Evolutionary conservation across 2,329 filamentous ascomycete species (phyloP), one percentile per base, ranked within the genome.

Genomic region (Helicocarpus griseus): DNA sequence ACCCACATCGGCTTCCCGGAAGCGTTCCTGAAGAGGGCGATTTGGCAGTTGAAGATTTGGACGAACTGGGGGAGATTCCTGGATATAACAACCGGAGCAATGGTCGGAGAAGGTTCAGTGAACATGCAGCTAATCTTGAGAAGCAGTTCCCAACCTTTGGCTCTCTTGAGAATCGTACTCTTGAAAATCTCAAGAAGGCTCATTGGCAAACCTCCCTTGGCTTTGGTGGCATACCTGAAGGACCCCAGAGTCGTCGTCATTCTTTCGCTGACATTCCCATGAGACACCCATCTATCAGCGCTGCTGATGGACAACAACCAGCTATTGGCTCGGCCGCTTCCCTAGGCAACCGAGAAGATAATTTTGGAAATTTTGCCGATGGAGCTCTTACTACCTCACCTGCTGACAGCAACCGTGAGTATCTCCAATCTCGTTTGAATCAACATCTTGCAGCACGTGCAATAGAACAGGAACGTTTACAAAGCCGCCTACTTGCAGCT

Each of bases 201-300:
- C 72, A 76, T 51, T 77, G 74, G 74, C 73, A 76, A 55, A 75
- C 73, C 14, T 73, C 72, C 3, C 68, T 76, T 26, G 73, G 72
- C 11, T 76, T 76, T 58, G 70, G 72, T 24, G 64, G 71, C 50
- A 63, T 73, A 40, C 60, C 65, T 31, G 73, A 76, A 54, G 62
- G 70, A 22, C 68, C 74, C 28, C 73, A 76, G 56, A 76, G 74
- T 56, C 71, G 74, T 35, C 72, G 74, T 19, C 74, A 77, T 58
- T 76, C 74, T 14, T 76, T 77, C 53, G 74, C 73, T 26, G 73
- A 76, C 54, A 70, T 76, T 40, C 72, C 74, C 9, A 70, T 73
- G 33, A 68, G 74, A 39, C 70, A 76, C 49, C 61, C 62, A 26
- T 75, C 73, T 9, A 63, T 74, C 46, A 62, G 69, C 49, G 65